phyloP scores from a whole-genome alignment of 192 early-diverging fungal genomes.

The Fimicolochytrium jonesii region DNA sequence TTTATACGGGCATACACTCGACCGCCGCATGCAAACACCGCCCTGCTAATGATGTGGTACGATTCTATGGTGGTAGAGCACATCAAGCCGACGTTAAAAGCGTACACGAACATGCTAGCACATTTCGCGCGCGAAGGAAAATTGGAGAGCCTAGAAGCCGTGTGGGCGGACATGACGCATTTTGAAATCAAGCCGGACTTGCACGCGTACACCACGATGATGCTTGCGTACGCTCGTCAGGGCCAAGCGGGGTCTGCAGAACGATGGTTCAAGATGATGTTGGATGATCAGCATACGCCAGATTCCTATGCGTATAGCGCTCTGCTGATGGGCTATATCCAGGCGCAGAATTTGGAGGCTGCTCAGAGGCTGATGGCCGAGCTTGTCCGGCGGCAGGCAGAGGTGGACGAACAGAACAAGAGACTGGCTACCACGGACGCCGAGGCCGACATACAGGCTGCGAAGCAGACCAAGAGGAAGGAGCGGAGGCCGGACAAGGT shows the following conservation, averaged over 20 bases:
- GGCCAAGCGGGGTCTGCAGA: slow-evolving; percentile 5
- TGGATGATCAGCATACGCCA: background rate
- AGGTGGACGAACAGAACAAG: background rate
- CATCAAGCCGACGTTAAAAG: background rate
- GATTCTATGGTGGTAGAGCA: slow-evolving; percentile 8
- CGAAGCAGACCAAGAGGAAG: background rate
- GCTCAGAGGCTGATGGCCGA: background rate
- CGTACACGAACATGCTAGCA: slow-evolving; percentile 16
- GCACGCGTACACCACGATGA: slow-evolving; percentile 6
- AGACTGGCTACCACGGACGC: background rate
- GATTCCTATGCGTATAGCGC: slow-evolving; percentile 6
- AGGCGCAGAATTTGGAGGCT: background rate
- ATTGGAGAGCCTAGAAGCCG: background rate
- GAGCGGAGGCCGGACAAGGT: too few relatives aligned
- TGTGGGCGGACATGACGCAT: background rate
- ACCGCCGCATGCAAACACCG: slow-evolving; percentile 1
- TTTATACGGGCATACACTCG: slow-evolving; percentile 12
- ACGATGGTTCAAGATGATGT: slow-evolving; percentile 1
- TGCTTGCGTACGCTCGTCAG: slow-evolving; percentile 5
- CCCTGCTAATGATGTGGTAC: slow-evolving; percentile 11
- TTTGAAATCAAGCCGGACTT: background rate
- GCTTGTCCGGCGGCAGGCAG: background rate
- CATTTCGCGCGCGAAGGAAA: slow-evolving; percentile 14
- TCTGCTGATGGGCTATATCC: slow-evolving; percentile 1
- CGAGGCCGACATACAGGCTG: background rate